phyloP scores from a whole-genome alignment of 352 stramenopile species.

The Phytophthora sp. region DNA sequence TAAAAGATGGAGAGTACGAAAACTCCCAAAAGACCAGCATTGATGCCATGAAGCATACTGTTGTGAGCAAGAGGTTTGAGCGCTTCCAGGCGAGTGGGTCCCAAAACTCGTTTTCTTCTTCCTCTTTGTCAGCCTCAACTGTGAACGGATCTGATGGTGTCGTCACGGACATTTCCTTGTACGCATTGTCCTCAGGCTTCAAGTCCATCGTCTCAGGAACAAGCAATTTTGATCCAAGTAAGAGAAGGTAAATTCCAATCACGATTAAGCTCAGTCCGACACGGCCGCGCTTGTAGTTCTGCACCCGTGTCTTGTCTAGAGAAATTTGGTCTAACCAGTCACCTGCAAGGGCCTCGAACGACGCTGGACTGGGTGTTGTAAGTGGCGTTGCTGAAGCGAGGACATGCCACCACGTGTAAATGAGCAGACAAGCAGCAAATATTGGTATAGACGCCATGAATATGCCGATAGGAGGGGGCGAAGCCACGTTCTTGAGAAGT shows the following conservation, averaged over 20 bases:
- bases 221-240: constrained; percentile 69
- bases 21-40: constrained; percentile 97
- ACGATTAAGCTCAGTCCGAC: constrained; percentile 86
- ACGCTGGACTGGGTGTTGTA: constrained; percentile 53
- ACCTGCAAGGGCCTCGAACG: constrained; percentile 87
- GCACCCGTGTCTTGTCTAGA: constrained; percentile 75
- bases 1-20: constrained; percentile 94
- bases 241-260: constrained; percentile 83
- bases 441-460: constrained; percentile 70
- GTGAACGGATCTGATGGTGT: constrained; percentile 52
- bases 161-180: constrained; percentile 62
- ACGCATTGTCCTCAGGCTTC: constrained; percentile 79
- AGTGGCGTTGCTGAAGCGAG: constrained; percentile 57
- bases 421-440: constrained; percentile 51
- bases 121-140: constrained; percentile 57
- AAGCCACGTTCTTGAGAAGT: constrained; percentile 90
- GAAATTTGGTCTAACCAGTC: constrained; percentile 91
- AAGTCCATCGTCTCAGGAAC: constrained; percentile 87
- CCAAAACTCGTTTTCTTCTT: constrained; percentile 79
- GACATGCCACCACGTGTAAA: constrained; percentile 87
- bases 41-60: constrained; percentile 81
- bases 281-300: constrained; percentile 87
- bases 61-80: constrained; percentile 89
- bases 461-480: constrained; percentile 85
- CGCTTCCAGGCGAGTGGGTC: constrained; percentile 90